Evolutionary conservation across 2,329 filamentous ascomycete genomes (phyloP).

Genomic region (Penicillium brasilianum): DNA sequence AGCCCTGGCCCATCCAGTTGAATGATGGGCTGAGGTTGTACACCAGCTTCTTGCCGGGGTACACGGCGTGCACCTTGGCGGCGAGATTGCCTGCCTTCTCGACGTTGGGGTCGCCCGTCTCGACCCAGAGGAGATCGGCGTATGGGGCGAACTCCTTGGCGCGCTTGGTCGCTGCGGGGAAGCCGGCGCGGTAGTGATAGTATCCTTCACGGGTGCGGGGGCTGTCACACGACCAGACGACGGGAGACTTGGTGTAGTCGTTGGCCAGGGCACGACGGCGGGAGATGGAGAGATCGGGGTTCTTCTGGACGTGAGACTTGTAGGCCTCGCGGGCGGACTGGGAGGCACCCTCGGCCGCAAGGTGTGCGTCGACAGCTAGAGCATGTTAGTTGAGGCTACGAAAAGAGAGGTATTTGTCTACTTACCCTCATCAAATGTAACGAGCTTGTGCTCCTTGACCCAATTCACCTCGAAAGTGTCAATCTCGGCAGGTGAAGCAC

Average conservation of each 20-base stretch:
- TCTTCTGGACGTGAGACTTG: slow-evolving; percentile 62
- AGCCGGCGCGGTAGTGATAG: slow-evolving; percentile 65
- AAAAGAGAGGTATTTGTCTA: background rate
- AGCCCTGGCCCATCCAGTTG: slow-evolving; percentile 98
- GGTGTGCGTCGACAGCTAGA: slow-evolving; percentile 73
- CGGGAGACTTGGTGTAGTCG: slow-evolving; percentile 67
- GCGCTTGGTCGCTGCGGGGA: slow-evolving; percentile 87
- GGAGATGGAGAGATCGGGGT: slow-evolving; percentile 77
- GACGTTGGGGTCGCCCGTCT: slow-evolving; percentile 89
- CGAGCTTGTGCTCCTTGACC: slow-evolving; percentile 82
- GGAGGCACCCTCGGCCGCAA: slow-evolving; percentile 68
- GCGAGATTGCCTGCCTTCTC: slow-evolving; percentile 76
- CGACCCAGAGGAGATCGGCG: slow-evolving; percentile 95
- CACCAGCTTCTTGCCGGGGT: slow-evolving; percentile 85
- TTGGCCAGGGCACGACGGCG: slow-evolving; percentile 75
- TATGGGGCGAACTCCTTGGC: slow-evolving; percentile 90
- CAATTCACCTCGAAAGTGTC: slow-evolving; percentile 84
- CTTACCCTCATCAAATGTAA: slow-evolving; percentile 83
- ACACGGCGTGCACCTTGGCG: slow-evolving; percentile 69
- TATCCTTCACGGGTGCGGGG: slow-evolving; percentile 87
- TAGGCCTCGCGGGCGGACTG: slow-evolving; percentile 71
- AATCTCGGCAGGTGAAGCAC: slow-evolving; percentile 78
- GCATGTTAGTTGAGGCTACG: slow-evolving; percentile 18
- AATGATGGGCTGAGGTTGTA: slow-evolving; percentile 97
- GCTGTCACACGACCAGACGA: slow-evolving; percentile 88